Percentiles rank a stretch among this genome's conserved stretches.
phyloP scores from a whole-genome alignment of 805 yeast genomes.

The Danielozyma ontarioensis region DNA sequence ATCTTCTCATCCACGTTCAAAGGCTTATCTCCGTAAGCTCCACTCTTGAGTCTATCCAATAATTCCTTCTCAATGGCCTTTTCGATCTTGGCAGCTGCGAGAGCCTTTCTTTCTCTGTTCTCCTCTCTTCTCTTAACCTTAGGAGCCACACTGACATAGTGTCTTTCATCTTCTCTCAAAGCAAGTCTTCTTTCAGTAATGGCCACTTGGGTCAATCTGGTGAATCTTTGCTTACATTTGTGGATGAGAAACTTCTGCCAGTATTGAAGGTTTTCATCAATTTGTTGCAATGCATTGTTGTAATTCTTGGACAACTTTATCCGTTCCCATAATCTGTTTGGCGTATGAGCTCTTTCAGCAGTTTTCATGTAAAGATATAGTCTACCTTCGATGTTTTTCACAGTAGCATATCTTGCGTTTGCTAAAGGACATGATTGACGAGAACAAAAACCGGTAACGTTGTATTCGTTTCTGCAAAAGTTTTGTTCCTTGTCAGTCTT shows the following conservation, averaged over 20 bases:
- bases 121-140: slow-evolving; percentile 94
- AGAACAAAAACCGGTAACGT: slow-evolving; percentile 89
- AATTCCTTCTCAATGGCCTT: slow-evolving; percentile 95
- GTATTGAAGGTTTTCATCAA: slow-evolving; percentile 80
- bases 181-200: slow-evolving; percentile 93
- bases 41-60: slow-evolving; percentile 89
- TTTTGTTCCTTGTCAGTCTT: slow-evolving; percentile 85
- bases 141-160: slow-evolving; percentile 86
- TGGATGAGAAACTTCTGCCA: slow-evolving; percentile 92
- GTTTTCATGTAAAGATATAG: slow-evolving; percentile 91
- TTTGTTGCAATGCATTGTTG: slow-evolving; percentile 78
- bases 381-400: slow-evolving; percentile 73
- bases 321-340: slow-evolving; percentile 92
- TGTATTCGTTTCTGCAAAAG: slow-evolving; percentile 94
- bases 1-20: slow-evolving; percentile 92
- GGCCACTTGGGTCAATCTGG: slow-evolving; percentile 91
- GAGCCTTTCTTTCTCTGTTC: slow-evolving; percentile 92
- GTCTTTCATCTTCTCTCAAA: slow-evolving; percentile 85
- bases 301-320: slow-evolving; percentile 87
- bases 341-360: slow-evolving; percentile 95
- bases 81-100: slow-evolving; percentile 94
- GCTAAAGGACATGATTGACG: slow-evolving; percentile 97
- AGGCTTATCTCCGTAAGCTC: slow-evolving; percentile 98
- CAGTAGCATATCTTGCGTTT: slow-evolving; percentile 86
- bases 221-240: slow-evolving; percentile 93